Evolutionary conservation across 176 grass and related monocot genomes (phyloP).

Genomic region (Zoysia japonica): DNA sequence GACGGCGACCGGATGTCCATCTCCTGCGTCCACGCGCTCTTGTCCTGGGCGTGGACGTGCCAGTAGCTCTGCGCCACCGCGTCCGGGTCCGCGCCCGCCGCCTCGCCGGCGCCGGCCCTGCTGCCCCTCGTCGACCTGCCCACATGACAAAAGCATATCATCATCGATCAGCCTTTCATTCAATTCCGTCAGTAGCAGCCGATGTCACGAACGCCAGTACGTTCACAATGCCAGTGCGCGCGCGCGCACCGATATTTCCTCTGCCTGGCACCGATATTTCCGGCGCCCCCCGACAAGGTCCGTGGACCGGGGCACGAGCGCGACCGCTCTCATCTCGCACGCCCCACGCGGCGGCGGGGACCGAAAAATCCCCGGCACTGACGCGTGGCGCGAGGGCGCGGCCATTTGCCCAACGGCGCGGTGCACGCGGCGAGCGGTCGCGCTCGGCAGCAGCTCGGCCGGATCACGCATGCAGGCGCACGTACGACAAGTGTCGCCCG

Average conservation of each 20-base stretch:
- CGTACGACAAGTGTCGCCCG: neutral
- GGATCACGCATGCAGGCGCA: neutral
- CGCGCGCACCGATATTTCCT: neutral
- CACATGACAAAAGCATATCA: constrained; percentile 10
- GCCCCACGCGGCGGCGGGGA: neutral
- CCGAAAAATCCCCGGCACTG: neutral
- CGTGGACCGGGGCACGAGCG: neutral
- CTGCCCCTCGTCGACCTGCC: constrained; percentile 48
- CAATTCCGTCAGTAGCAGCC: neutral
- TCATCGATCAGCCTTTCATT: neutral
- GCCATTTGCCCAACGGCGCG: neutral
- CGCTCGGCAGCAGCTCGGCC: too few relatives aligned
- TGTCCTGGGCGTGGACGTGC: constrained; percentile 79
- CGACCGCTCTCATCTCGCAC: neutral
- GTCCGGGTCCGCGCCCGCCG: constrained; percentile 66
- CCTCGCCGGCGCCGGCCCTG: neutral
- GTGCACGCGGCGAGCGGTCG: constrained; percentile 13
- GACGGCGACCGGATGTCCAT: constrained; percentile 69
- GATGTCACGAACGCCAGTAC: neutral
- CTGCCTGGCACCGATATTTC: neutral
- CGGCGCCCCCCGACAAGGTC: neutral
- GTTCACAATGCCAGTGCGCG: neutral
- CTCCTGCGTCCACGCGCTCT: constrained; percentile 92
- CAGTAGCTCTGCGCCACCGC: constrained; percentile 91
- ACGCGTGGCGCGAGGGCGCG: neutral